These are phyloP conservation scores for Solanum gandarillasii DNA, from an alignment of 257 asterid species.

Conservation along the genomic window DNA sequence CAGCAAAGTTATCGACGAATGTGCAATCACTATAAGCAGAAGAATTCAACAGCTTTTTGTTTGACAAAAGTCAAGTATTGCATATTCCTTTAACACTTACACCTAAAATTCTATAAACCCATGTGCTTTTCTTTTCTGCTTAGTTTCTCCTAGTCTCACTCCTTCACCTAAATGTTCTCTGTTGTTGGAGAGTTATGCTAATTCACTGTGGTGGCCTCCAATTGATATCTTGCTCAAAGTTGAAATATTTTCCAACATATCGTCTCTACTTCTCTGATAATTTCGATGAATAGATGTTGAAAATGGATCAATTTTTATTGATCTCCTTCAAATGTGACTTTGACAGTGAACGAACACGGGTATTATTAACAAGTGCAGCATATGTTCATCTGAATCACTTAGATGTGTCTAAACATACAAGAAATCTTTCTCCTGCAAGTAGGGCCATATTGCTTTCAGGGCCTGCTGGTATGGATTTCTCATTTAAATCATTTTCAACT, in stretches of 20 bases:
- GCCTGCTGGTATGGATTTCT: conserved; percentile 54
- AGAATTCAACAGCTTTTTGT: neutral
- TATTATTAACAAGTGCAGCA: conserved; percentile 71
- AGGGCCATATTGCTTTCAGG: conserved; percentile 87
- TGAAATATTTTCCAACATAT: neutral
- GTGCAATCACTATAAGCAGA: neutral
- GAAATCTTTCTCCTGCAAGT: conserved; percentile 92
- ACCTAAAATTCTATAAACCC: neutral
- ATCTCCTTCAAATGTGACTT: conserved; percentile 1
- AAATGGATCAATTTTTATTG: neutral
- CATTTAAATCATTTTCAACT: neutral
- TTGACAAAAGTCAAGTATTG: neutral
- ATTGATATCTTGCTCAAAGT: neutral
- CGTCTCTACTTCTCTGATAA: neutral
- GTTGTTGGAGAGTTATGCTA: neutral
- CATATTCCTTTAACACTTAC: neutral
- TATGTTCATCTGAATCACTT: conserved; percentile 74
- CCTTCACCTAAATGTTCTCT: neutral
- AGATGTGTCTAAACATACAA: conserved; percentile 71
- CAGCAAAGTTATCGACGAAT: neutral
- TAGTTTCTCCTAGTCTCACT: neutral
- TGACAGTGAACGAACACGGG: conserved; percentile 68
- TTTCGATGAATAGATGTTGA: neutral
- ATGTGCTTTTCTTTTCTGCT: neutral
- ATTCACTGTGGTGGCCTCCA: neutral